phyloP scores from a whole-genome alignment of 2,329 filamentous ascomycete genomes.

The Aspergillus fijiensis region DNA sequence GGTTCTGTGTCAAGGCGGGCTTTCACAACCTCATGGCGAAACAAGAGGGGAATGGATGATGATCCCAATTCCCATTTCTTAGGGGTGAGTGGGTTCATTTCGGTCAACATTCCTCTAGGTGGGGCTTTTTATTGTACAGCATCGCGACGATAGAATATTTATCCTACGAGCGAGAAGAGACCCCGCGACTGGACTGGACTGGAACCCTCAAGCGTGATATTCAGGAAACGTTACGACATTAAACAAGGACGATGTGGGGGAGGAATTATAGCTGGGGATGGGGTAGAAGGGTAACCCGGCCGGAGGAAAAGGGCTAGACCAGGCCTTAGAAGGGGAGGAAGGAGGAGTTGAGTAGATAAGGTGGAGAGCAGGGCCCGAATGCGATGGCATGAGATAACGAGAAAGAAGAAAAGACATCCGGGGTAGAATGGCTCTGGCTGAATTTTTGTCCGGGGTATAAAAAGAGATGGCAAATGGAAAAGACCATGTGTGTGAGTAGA shows the following conservation, averaged over 20 bases:
- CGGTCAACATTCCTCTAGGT: no score
- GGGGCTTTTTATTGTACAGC: no score
- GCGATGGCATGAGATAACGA: neutral
- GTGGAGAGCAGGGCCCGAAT: no score
- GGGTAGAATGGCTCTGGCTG: neutral
- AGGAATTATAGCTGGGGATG: neutral
- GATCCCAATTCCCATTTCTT: no score
- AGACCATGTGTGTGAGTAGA: neutral
- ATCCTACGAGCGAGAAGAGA: neutral
- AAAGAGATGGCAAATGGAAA: neutral
- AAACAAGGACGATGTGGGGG: neutral
- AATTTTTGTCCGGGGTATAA: neutral
- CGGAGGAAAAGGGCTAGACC: neutral
- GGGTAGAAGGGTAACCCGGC: neutral
- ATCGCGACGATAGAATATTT: no score
- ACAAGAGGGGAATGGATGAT: no score
- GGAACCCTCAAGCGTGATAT: conserved; percentile 4
- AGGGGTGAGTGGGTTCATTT: no score
- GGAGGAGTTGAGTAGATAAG: neutral
- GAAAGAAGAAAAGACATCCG: neutral
- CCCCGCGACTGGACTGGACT: neutral
- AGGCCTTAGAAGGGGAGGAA: neutral
- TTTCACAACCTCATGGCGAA: no score
- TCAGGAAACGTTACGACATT: conserved; percentile 10
- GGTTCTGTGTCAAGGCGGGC: no score